Base-by-base conservation (phyloP, 768 basidiomycete genomes). In the Mycena polygramma region DNA sequence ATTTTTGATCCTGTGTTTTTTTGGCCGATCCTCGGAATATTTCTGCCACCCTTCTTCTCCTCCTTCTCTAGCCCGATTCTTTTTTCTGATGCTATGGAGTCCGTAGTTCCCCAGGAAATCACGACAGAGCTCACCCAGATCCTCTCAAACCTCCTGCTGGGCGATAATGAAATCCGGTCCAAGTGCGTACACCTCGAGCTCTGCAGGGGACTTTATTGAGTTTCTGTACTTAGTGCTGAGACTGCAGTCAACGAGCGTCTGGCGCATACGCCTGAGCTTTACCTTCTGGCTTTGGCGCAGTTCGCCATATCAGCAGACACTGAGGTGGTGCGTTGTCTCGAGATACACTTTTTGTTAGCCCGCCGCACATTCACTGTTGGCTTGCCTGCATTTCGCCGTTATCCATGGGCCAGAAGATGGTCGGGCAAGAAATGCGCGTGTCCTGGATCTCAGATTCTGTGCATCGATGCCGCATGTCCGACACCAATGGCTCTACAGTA, bases 231-330 rank as follows among this genome's bases (percentile, higher is more conserved):
- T 70, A 88, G 93, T 82, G 94, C 94, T 59, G 94, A 95, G 76
- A 90, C 90, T 67, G 91, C 91, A 0, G 93, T 95, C 66, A 93
- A 95, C 76, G 92, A 95, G 72, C 86, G 94, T 17, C 83, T 95
- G 26, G 88, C 89, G 20, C 90, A 91, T 73, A 90, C 91, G 1
- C 94, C 94, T 5, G 93, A 94, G 83, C 83, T 92, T 9, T 94
- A 94, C 75, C 80, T 95, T 26, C 87, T 94, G 24, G 94, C 92
- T 1, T 81, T 95, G 41, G 89, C 92, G 2, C 92, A 94, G 81
- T 93, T 94, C 71, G 91, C 93, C 11, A 89, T 92, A 39, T 85
- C 86, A 22, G 91, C 92, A 26, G 93, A 92, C 75, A 92, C 92
- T 0, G 93, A 94, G 79, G 91, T 94, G 81, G 93, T 93, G 74